Percentiles rank a stretch among this genome's conserved stretches.
These are phyloP conservation scores for Apium graveolens DNA, from an alignment of 129 eudicot species.

Conservation along the genomic window DNA sequence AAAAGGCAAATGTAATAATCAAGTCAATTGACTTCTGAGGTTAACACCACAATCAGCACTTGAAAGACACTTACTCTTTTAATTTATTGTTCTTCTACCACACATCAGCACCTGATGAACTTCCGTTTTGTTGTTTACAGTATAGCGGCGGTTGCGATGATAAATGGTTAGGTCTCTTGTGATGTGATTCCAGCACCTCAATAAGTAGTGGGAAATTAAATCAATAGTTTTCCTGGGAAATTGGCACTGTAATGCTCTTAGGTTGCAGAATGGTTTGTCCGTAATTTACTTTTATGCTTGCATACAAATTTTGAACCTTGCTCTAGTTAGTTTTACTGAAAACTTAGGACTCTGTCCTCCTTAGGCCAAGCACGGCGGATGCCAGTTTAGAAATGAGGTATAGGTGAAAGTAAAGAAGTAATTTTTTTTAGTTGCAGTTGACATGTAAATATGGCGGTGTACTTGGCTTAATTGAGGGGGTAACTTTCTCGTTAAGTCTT, in stretches of 20 bases:
- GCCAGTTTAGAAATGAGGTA: too few species aligned
- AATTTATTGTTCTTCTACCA: neutral
- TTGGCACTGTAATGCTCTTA: neutral
- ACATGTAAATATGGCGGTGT: too few species aligned
- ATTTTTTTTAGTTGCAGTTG: too few species aligned
- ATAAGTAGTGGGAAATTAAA: neutral
- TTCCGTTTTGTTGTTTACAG: neutral
- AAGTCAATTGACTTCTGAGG: slow-evolving; percentile 44
- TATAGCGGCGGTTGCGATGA: neutral
- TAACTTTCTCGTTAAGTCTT: too few species aligned
- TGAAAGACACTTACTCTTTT: neutral
- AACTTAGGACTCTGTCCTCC: neutral
- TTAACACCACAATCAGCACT: neutral
- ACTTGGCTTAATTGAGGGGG: too few species aligned
- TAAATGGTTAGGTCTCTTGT: neutral
- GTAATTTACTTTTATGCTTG: neutral
- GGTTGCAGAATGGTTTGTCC: neutral
- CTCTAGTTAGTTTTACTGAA: neutral
- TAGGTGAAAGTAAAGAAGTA: too few species aligned
- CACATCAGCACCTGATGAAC: neutral
- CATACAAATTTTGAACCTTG: neutral
- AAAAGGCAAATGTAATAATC: slow-evolving; percentile 76
- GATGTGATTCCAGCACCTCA: neutral
- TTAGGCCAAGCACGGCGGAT: neutral
- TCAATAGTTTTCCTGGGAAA: neutral